These are phyloP conservation scores for Neofusicoccum laricinum DNA, from an alignment of 2,329 filamentous ascomycete species.

Conservation along the genomic window DNA sequence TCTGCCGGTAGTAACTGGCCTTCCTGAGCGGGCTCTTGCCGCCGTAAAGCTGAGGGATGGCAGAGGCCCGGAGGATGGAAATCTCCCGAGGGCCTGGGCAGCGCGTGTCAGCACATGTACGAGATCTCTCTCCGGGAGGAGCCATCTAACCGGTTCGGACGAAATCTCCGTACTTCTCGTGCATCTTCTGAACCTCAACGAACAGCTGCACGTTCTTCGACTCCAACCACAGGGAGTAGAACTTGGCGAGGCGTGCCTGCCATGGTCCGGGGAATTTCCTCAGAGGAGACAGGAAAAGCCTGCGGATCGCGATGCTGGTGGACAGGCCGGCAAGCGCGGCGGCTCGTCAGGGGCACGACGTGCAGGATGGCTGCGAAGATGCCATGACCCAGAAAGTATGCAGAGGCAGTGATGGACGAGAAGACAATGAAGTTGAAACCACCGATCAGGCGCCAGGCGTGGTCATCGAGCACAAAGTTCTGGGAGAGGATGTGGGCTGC, in stretches of 20 bases:
- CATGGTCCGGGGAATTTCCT: conserved; percentile 20
- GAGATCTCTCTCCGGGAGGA: too few species aligned
- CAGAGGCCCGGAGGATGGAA: conserved; percentile 25
- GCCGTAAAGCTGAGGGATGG: conserved; percentile 22
- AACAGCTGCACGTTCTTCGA: conserved; percentile 1
- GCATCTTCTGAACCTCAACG: conserved; percentile 12
- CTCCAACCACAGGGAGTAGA: background rate
- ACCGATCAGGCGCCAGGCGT: background rate
- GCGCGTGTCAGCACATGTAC: background rate
- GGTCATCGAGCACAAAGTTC: background rate
- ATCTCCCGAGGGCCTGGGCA: conserved; percentile 23
- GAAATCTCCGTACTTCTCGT: conserved; percentile 15
- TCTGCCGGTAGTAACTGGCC: conserved; percentile 26
- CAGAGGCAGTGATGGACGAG: background rate
- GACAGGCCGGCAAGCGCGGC: conserved; percentile 18
- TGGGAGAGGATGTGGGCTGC: background rate
- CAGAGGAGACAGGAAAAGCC: conserved; percentile 41
- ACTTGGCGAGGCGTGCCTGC: conserved; percentile 8
- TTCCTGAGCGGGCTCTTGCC: conserved; percentile 37
- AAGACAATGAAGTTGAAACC: background rate
- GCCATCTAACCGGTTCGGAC: conserved; percentile 20
- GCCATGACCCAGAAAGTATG: background rate
- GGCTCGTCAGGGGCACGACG: background rate
- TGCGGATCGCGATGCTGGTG: conserved; percentile 38
- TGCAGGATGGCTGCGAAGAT: background rate